phyloP scores from a whole-genome alignment of 2,329 filamentous ascomycete genomes.

The Paecilomyces fulvus region DNA sequence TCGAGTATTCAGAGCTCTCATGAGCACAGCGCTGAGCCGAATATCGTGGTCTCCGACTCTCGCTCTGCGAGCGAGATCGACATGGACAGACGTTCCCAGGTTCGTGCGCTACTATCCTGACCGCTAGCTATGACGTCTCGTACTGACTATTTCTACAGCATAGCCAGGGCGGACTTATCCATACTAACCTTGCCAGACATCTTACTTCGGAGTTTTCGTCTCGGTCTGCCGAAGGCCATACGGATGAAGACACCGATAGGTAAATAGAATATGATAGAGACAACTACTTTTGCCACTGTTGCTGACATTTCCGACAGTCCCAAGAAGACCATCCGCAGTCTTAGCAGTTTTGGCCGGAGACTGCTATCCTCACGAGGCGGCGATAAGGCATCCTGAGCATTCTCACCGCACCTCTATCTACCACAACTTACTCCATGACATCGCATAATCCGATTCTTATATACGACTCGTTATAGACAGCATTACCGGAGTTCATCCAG shows the following conservation, averaged over 20 bases:
- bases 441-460: not conserved
- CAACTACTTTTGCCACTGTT: not conserved
- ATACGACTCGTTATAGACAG: not conserved
- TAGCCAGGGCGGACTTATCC: conserved; percentile 23
- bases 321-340: conserved; percentile 26
- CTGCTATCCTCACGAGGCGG: conserved; percentile 20
- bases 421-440: conserved; percentile 1
- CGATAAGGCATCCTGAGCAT: not conserved
- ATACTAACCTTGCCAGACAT: conserved; percentile 21
- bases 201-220: conserved; percentile 19
- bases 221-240: conserved; percentile 9
- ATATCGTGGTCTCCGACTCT: conserved; percentile 19
- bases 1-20: conserved; percentile 16
- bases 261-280: conserved; percentile 10
- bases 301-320: conserved; percentile 12
- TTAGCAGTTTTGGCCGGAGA: conserved; percentile 30
- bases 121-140: not conserved
- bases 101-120: conserved; percentile 12
- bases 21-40: conserved; percentile 9
- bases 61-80: conserved; percentile 28
- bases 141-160: conserved; percentile 17
- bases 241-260: conserved; percentile 24
- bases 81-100: conserved; percentile 31
- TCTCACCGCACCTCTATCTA: conserved; percentile 1
- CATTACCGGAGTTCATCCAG: not conserved